Percentiles rank a stretch among this genome's conserved stretches.
These are phyloP conservation scores for Iris pallida DNA, from an alignment of 116 monocot species.

Conservation along the genomic window DNA sequence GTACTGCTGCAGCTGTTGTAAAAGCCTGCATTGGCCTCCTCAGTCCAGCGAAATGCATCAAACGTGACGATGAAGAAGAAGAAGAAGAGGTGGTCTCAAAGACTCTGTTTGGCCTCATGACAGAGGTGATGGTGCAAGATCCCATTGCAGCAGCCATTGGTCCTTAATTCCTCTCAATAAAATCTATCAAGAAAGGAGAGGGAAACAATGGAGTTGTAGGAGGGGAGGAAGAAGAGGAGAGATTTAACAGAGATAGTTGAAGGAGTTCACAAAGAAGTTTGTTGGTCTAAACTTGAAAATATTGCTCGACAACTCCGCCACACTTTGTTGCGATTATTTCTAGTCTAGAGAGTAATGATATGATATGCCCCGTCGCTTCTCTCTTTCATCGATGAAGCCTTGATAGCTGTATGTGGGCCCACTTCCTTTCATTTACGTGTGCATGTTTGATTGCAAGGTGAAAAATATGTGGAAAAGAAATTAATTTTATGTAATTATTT, in stretches of 20 bases:
- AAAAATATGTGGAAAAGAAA: too few species aligned
- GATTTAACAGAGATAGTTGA: neutral
- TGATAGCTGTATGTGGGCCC: too few species aligned
- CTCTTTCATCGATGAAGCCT: too few species aligned
- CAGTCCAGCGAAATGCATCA: conserved; percentile 7
- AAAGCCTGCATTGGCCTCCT: conserved; percentile 11
- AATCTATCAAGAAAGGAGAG: neutral
- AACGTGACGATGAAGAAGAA: neutral
- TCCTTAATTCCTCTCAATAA: neutral
- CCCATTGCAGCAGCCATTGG: conserved; percentile 1
- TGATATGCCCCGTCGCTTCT: too few species aligned
- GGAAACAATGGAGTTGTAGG: neutral
- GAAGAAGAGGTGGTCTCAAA: neutral
- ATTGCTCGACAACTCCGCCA: neutral
- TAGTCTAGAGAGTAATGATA: too few species aligned
- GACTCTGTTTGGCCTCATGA: neutral
- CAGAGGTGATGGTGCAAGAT: conserved; percentile 1
- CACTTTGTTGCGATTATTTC: too few species aligned
- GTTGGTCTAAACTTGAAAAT: neutral
- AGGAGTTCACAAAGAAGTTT: conserved; percentile 7
- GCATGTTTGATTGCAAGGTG: too few species aligned
- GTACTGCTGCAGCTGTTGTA: neutral
- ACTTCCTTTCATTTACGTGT: too few species aligned
- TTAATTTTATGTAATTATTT: too few species aligned
- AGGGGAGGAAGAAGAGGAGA: neutral